Conservation (phyloP, 1,284 basidiomycete genomes). For the Trametes hirsuta region DNA sequence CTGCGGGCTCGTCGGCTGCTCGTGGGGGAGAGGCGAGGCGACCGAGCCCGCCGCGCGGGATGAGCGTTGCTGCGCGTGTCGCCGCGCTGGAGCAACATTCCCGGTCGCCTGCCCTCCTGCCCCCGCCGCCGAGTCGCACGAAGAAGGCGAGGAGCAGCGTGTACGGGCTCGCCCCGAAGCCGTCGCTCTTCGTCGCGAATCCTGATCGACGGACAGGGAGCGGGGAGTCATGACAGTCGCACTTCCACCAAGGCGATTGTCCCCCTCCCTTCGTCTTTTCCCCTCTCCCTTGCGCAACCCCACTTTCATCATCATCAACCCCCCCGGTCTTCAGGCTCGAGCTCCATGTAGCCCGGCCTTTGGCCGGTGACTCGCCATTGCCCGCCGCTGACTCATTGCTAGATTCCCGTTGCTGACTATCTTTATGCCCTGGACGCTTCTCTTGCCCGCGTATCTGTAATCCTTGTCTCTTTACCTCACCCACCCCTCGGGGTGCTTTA, state of each 20-base stretch:
- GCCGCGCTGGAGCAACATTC: constrained; percentile 44
- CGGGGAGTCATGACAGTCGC: constrained; percentile 12
- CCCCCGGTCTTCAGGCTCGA: neutral
- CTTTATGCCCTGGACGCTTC: constrained; percentile 21
- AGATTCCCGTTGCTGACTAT: constrained; percentile 20
- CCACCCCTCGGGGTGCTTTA: constrained; percentile 1
- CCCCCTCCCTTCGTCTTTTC: neutral
- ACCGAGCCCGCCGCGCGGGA: constrained; percentile 22
- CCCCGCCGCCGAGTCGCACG: constrained; percentile 31
- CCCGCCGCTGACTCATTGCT: constrained; percentile 11
- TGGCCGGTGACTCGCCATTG: neutral
- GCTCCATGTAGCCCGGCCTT: neutral
- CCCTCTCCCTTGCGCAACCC: neutral
- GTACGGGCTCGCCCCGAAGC: constrained; percentile 59
- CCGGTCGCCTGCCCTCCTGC: constrained; percentile 4
- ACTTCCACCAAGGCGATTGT: no score
- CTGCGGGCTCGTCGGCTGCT: constrained; percentile 3
- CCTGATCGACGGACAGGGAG: constrained; percentile 45
- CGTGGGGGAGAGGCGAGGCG: neutral
- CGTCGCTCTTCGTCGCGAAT: constrained; percentile 64
- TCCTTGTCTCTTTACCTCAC: constrained; percentile 7
- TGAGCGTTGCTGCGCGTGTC: constrained; percentile 40
- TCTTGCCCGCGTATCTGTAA: constrained; percentile 17
- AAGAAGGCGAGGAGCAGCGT: constrained; percentile 39
- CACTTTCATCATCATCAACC: neutral